Conservation (phyloP, 2,329 filamentous ascomycete genomes). For the Phialemoniopsis sp. region DNA sequence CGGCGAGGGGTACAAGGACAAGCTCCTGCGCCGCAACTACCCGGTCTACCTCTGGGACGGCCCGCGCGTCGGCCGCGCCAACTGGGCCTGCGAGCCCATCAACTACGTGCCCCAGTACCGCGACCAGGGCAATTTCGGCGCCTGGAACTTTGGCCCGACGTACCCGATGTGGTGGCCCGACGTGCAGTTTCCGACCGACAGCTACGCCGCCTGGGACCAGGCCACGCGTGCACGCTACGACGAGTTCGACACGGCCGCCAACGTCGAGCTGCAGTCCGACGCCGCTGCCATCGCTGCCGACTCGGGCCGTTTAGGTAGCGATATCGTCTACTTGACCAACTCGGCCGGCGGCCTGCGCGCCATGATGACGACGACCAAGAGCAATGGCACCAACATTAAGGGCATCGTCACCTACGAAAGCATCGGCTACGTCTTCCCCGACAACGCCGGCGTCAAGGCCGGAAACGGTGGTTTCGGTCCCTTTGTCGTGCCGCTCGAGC, state of each 20-base stretch:
- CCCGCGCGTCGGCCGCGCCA: slow-evolving; percentile 26
- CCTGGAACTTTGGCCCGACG: slow-evolving; percentile 28
- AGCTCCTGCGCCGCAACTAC: slow-evolving; percentile 27
- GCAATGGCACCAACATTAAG: slow-evolving; percentile 28
- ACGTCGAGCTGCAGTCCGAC: slow-evolving; percentile 24
- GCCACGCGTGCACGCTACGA: slow-evolving; percentile 26
- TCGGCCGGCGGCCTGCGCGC: slow-evolving; percentile 26
- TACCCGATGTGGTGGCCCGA: slow-evolving; percentile 24
- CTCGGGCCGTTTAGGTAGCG: slow-evolving; percentile 19
- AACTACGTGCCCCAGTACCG: slow-evolving; percentile 22
- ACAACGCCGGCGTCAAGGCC: slow-evolving; percentile 9
- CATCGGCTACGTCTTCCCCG: slow-evolving; percentile 18
- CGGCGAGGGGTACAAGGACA: slow-evolving; percentile 32
- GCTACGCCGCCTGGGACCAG: slow-evolving; percentile 25
- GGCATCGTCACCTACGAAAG: slow-evolving; percentile 25
- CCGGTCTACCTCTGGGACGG: slow-evolving; percentile 35
- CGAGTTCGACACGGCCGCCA: slow-evolving; percentile 24
- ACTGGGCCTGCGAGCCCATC: slow-evolving; percentile 26
- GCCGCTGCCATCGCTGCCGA: slow-evolving; percentile 26
- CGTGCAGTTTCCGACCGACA: slow-evolving; percentile 23
- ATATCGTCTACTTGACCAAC: slow-evolving; percentile 26
- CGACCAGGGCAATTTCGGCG: slow-evolving; percentile 26
- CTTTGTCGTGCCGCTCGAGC: slow-evolving; percentile 14
- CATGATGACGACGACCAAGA: slow-evolving; percentile 23
- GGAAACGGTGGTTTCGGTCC: slow-evolving; percentile 13